Base-by-base conservation (phyloP, 164 flowering plant species). In the Buxus sempervirens region DNA sequence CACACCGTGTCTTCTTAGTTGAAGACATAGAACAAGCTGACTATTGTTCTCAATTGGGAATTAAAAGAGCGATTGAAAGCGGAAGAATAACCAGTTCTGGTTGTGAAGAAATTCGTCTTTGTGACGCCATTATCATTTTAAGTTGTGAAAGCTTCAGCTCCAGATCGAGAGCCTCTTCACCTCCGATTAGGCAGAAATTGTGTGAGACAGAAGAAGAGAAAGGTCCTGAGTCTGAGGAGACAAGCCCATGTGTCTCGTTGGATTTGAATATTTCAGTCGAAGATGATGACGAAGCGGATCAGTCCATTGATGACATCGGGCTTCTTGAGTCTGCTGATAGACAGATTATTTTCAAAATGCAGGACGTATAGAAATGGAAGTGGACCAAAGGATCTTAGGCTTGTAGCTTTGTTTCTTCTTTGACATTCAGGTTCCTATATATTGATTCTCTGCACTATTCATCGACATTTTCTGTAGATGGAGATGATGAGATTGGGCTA, bases 21-120 rank as follows among this genome's bases (percentile, higher is more conserved):
- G 96, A 90, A 62, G 96, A 88, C 60, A 77, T 88, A 32, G 98
- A 90, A 69, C 89, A 88, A 79, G 83, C 83, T 2, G 97, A 92
- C 76, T 80, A 83, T 42, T 76, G 74, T 67, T 88, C 91, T 54
- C 87, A 83, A 62, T 58, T 81, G 79, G 89, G 95, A 5, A 81
- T 95, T 63, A 90, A 88, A 63, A 85, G 83, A 69, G 94, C 90
- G 0, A 85, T 84, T 16, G 91, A 90, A 74, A 82, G 83, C 23
- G 99, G 99, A 21, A 81, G 72, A 54, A 53, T 89, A 7, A 72
- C 14, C 9, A 79, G 74, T 61, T 68, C 79, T 0, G 71, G 65
- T 71, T 91, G 90, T 0, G 86, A 84, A 26, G 86, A 83, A 64
- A 80, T 85, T 38, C 54, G 76, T 18, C 77, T 95, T 24, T 13